Conservation (phyloP, 2,329 filamentous ascomycete species). For the Dactylellina cionopaga region DNA sequence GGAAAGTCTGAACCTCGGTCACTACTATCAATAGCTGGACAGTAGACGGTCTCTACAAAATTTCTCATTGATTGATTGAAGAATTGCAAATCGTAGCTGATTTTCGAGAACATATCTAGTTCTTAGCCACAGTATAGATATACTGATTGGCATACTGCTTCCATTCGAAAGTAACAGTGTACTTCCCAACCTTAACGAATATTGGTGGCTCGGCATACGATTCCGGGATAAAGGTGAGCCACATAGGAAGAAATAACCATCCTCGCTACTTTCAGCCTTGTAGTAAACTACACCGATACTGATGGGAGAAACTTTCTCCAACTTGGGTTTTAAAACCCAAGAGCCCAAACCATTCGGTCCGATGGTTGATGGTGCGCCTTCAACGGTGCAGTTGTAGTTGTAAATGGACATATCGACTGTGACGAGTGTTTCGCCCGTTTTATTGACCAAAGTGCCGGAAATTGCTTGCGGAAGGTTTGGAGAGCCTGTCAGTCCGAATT, state of each 20-base stretch:
- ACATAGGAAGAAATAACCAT: neutral
- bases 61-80: too few species aligned
- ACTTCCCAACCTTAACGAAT: neutral
- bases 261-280: neutral
- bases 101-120: too few species aligned
- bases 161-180: conserved; percentile 3
- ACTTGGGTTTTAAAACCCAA: neutral
- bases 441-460: neutral
- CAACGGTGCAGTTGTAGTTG: neutral
- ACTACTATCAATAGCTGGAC: too few species aligned
- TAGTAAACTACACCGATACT: neutral
- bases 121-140: conserved; percentile 1
- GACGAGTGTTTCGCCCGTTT: neutral
- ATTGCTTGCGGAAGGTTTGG: neutral
- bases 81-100: neutral
- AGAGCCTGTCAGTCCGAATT: neutral
- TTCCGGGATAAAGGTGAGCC: neutral
- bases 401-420: neutral
- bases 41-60: too few species aligned
- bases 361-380: neutral
- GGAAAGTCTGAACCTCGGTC: too few species aligned
- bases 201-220: neutral
- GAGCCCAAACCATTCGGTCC: neutral
- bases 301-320: neutral
- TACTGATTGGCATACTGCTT: conserved; percentile 1